Percentiles rank a stretch among this genome's conserved stretches.
Conservation (phyloP, 208 protist species). For the Leishmania tropica region DNA sequence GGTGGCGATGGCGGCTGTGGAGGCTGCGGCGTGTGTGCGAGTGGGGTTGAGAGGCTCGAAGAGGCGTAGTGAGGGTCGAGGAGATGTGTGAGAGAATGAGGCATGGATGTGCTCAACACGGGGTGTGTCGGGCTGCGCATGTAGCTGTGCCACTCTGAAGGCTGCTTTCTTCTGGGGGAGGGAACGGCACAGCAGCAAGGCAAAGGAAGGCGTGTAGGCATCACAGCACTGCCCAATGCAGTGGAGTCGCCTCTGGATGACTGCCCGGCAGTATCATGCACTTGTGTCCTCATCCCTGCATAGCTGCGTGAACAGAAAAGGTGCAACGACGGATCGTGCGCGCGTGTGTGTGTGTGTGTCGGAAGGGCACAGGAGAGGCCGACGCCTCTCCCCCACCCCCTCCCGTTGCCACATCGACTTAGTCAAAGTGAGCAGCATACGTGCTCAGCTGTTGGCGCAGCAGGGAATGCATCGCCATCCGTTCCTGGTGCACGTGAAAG, state of each 20-base stretch:
- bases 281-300: neutral
- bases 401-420: neutral
- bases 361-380: neutral
- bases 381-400: neutral
- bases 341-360: neutral
- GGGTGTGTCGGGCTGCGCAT: neutral
- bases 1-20: neutral
- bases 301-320: neutral
- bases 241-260: neutral
- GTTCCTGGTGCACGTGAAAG: constrained; percentile 20
- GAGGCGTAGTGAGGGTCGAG: neutral
- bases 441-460: constrained; percentile 10
- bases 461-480: neutral
- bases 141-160: neutral
- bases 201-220: neutral
- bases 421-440: constrained; percentile 1
- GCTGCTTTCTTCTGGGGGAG: neutral
- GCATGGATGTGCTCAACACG: neutral
- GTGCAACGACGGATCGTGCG: neutral
- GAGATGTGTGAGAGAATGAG: neutral
- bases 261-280: neutral
- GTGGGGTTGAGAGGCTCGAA: neutral
- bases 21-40: neutral
- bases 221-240: neutral
- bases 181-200: neutral